Evolutionary conservation across 2,329 filamentous ascomycete genomes (phyloP).

Genomic region (Claviceps pazoutovae): DNA sequence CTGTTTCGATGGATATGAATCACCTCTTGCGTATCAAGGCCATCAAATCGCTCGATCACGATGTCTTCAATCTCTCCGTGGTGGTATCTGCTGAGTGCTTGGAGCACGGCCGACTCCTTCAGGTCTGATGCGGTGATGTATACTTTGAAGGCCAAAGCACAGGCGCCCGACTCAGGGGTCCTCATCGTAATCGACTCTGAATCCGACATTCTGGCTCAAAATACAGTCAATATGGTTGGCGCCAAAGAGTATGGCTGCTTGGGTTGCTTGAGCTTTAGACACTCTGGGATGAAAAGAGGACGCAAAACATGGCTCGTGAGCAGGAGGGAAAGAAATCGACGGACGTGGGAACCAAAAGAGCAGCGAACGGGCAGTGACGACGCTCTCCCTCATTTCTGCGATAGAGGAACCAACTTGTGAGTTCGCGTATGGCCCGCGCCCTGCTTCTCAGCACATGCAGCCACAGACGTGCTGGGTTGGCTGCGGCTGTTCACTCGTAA

Average conservation of each 20-base stretch:
- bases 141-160: not conserved
- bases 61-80: not conserved
- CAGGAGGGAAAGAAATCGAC: not conserved
- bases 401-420: too few relatives aligned
- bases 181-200: not conserved
- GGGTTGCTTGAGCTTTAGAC: too few relatives aligned
- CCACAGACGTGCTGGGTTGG: not conserved
- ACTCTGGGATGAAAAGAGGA: not conserved
- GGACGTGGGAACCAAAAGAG: not conserved
- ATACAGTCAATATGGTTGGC: too few relatives aligned
- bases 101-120: not conserved
- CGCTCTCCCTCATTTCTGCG: not conserved
- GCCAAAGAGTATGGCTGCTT: not conserved
- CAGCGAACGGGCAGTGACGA: not conserved
- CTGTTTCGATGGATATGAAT: not conserved
- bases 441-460: not conserved
- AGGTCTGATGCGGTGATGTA: not conserved
- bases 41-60: not conserved
- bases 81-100: not conserved
- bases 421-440: too few relatives aligned
- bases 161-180: not conserved
- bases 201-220: not conserved
- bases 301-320: not conserved
- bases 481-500: not conserved
- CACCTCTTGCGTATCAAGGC: not conserved